phyloP scores from a whole-genome alignment of 495 filamentous ascomycete species.

The Podospora pseudoanserina region DNA sequence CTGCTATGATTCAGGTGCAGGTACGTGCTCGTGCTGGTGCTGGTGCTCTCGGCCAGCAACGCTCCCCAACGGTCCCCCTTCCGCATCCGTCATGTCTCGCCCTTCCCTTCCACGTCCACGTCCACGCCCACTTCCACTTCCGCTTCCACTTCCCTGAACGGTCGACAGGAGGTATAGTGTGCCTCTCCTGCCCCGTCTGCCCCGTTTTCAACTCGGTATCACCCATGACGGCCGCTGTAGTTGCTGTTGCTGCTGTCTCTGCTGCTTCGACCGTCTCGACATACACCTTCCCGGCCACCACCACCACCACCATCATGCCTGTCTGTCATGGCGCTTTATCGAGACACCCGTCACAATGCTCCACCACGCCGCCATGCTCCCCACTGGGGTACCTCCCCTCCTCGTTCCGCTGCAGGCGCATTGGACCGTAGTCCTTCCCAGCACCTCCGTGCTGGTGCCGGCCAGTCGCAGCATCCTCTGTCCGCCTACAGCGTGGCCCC shows the following conservation, averaged over 20 bases:
- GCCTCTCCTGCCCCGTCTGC: neutral
- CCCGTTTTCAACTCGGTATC: neutral
- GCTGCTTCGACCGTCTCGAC: neutral
- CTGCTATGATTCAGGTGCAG: constrained; percentile 34
- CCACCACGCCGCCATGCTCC: constrained; percentile 17
- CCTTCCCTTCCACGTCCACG: constrained; percentile 9
- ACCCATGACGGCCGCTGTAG: neutral
- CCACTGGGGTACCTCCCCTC: constrained; percentile 24
- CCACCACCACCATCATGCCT: constrained; percentile 30
- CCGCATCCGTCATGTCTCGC: constrained; percentile 18
- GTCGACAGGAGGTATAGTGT: neutral
- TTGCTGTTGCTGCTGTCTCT: too few species aligned
- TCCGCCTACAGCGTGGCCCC: constrained; percentile 24
- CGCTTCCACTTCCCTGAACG: neutral
- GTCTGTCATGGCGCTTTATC: constrained; percentile 30
- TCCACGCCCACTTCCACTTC: constrained; percentile 7
- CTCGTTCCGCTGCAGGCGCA: constrained; percentile 22
- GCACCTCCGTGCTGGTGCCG: constrained; percentile 21
- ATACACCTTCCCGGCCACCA: neutral
- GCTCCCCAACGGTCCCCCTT: constrained; percentile 5
- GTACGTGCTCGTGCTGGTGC: constrained; percentile 25
- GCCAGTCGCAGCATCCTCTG: constrained; percentile 25
- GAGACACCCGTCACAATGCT: constrained; percentile 21
- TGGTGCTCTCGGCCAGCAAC: neutral
- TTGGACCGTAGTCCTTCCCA: constrained; percentile 30